Base-by-base conservation (phyloP, 495 filamentous ascomycete species). In the Cladorrhinum samala region DNA sequence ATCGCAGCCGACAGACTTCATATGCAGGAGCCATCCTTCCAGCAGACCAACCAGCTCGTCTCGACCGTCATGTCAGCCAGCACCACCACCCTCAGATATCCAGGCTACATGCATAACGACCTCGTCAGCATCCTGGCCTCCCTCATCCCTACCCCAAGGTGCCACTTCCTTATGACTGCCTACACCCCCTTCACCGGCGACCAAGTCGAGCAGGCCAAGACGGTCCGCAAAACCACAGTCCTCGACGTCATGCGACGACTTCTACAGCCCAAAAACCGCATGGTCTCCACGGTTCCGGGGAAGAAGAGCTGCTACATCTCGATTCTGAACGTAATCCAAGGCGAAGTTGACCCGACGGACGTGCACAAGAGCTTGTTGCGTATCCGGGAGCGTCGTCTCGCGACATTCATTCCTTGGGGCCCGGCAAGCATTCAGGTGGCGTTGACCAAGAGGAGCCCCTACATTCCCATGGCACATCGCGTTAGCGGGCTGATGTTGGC, bases 31-130 rank as follows among this genome's bases (percentile, higher is more conserved):
- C 91, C 92, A 2, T 96, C 92, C 0, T 96, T 96, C 68, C 85
- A 92, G 50, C 93, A 98, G 66, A 97, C 94, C 9, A 98, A 98
- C 67, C 94, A 96, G 67, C 78, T 98, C 21, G 92, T 95, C 9
- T 95, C 92, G 23, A 98, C 94, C 2, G 94, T 98, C 58, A 98
- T 98, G 93, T 96, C 91, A 20, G 93, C 94, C 9, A 92, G 89
- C 61, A 98, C 93, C 1, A 96, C 91, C 5, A 95, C 93, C 7
- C 84, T 98, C 27, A 82, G 93, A 53, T 97, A 98, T 67, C 93
- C 93, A 1, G 93, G 94, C 21, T 98, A 98, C 65, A 97, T 98
- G 94, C 93, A 98, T 73, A 98, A 98, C 67, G 93, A 98, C 64
- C 85, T 98, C 7, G 92, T 94, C 57, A 90, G 91, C 62, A 96